These are phyloP conservation scores for Coniochaeta pulveracea DNA, from an alignment of 2,329 filamentous ascomycete species.

Conservation along the genomic window DNA sequence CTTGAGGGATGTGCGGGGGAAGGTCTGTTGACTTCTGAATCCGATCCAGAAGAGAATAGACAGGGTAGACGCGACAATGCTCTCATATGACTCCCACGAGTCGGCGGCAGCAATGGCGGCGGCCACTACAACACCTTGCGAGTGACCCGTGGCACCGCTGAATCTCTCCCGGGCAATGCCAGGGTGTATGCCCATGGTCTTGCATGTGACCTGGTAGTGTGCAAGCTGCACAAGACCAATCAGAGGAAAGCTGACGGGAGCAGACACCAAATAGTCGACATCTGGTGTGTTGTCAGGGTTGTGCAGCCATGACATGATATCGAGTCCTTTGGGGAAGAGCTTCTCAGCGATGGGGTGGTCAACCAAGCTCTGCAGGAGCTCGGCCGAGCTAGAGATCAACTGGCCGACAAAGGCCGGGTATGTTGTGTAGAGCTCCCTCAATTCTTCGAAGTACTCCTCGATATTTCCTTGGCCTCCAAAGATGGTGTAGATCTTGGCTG, in stretches of 20 bases:
- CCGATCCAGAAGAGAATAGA: constrained; percentile 99
- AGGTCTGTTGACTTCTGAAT: constrained; percentile 91
- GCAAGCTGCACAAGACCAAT: constrained; percentile 94
- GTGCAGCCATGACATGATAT: constrained; percentile 88
- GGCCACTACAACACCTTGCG: constrained; percentile 89
- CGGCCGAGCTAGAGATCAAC: constrained; percentile 68
- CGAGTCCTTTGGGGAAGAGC: constrained; percentile 92
- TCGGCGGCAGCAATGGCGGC: constrained; percentile 83
- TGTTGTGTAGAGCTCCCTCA: constrained; percentile 80
- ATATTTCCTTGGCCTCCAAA: constrained; percentile 98
- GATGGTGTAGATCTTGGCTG: constrained; percentile 81
- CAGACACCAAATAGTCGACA: constrained; percentile 85
- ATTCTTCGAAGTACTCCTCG: constrained; percentile 97
- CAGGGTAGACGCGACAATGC: constrained; percentile 67
- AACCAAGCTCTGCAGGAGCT: constrained; percentile 76
- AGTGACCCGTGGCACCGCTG: constrained; percentile 86
- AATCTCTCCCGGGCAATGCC: constrained; percentile 78
- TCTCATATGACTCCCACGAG: constrained; percentile 85
- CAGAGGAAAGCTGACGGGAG: constrained; percentile 88
- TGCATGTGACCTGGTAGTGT: constrained; percentile 91
- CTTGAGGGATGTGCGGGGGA: constrained; percentile 86
- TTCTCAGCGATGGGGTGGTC: constrained; percentile 82
- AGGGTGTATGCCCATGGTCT: constrained; percentile 78
- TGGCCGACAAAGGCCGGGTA: constrained; percentile 87
- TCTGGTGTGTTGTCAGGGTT: constrained; percentile 84